Evolutionary conservation across 371 early-diverging fungal species (phyloP).

Genomic region (Coemansia sp.): DNA sequence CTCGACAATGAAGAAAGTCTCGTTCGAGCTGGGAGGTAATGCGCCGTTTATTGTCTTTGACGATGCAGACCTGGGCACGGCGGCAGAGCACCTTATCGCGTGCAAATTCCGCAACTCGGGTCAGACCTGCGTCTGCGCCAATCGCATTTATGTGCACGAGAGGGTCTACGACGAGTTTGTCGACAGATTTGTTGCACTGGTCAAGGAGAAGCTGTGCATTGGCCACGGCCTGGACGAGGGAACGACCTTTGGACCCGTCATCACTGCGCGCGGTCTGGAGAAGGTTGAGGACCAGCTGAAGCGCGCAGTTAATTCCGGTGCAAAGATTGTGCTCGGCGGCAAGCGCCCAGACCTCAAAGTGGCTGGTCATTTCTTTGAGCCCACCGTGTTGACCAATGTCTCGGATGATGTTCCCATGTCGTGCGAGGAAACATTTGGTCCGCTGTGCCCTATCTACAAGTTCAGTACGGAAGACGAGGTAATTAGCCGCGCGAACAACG

Average conservation of each 20-base stretch:
- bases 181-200: conserved; percentile 54
- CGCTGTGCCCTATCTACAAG: conserved; percentile 68
- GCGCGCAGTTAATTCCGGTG: conserved; percentile 72
- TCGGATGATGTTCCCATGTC: conserved; percentile 60
- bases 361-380: conserved; percentile 63
- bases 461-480: conserved; percentile 75
- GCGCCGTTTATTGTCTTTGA: conserved; percentile 92
- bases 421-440: conserved; percentile 80
- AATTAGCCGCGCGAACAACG: conserved; percentile 69
- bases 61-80: conserved; percentile 69
- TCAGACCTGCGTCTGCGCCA: conserved; percentile 84
- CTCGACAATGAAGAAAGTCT: conserved; percentile 73
- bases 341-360: conserved; percentile 29
- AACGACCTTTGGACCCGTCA: conserved; percentile 78
- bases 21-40: conserved; percentile 83
- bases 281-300: conserved; percentile 72
- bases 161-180: conserved; percentile 72
- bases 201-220: conserved; percentile 60
- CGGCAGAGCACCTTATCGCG: conserved; percentile 62
- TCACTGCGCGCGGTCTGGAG: conserved; percentile 64
- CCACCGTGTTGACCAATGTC: conserved; percentile 69
- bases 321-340: conserved; percentile 62
- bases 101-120: conserved; percentile 88
- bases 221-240: conserved; percentile 73
- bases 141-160: conserved; percentile 84